Percentiles rank a stretch among this genome's conserved stretches.
phyloP scores from a whole-genome alignment of 352 stramenopile genomes.

The Globisporangium canariense region DNA sequence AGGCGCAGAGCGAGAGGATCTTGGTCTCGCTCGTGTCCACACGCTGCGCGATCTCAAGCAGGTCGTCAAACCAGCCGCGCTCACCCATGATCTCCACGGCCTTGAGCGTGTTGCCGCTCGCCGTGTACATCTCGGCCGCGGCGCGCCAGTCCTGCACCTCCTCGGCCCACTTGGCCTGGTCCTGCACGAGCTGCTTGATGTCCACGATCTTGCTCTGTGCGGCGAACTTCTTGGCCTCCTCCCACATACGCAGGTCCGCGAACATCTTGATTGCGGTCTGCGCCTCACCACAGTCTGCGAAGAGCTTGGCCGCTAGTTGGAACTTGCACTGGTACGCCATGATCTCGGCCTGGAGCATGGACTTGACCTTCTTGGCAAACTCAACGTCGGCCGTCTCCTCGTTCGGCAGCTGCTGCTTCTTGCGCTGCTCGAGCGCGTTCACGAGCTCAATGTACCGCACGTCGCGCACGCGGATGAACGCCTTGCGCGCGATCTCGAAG shows the following conservation, averaged over 20 bases:
- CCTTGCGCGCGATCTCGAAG: conserved; percentile 78
- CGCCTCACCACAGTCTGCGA: conserved; percentile 72
- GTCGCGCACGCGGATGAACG: conserved; percentile 89
- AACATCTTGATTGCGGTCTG: conserved; percentile 93
- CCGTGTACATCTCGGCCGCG: conserved; percentile 90
- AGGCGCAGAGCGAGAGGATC: conserved; percentile 54
- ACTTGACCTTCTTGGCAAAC: conserved; percentile 48
- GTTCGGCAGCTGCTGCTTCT: conserved; percentile 53
- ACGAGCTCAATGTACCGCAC: conserved; percentile 91
- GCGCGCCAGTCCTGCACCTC: conserved; percentile 91
- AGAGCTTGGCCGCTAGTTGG: conserved; percentile 88
- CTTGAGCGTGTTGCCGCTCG: conserved; percentile 77
- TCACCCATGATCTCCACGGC: conserved; percentile 87
- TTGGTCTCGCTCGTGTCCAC: conserved; percentile 41
- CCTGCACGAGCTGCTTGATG: conserved; percentile 83
- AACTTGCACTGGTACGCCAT: conserved; percentile 91
- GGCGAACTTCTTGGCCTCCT: conserved; percentile 92
- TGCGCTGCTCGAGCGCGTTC: conserved; percentile 76
- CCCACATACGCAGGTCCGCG: conserved; percentile 90
- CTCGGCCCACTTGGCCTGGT: conserved; percentile 92
- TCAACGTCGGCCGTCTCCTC: conserved; percentile 29
- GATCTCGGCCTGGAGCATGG: conserved; percentile 87
- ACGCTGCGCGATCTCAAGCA: conserved; percentile 75
- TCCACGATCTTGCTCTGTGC: conserved; percentile 75
- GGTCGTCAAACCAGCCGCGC: conserved; percentile 80